These are phyloP conservation scores for Lichtheimia ornata DNA, from an alignment of 371 early-diverging fungal genomes.

Conservation along the genomic window DNA sequence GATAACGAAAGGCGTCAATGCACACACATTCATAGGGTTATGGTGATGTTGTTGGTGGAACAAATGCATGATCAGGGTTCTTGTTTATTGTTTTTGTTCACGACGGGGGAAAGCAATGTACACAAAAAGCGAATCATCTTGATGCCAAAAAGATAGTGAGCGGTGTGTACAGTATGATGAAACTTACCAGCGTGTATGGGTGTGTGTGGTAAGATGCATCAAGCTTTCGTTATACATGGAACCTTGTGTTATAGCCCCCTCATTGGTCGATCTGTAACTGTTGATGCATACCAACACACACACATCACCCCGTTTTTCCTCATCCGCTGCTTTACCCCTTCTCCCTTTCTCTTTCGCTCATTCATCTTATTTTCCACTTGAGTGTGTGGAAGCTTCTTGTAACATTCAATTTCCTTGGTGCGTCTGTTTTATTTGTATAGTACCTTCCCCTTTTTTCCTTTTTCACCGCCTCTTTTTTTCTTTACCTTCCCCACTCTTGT, in stretches of 20 bases:
- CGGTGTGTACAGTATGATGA: no score
- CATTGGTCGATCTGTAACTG: no score
- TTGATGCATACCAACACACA: no score
- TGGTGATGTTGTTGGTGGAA: background rate
- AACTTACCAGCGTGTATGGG: no score
- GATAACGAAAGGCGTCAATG: no score
- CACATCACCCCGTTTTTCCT: conserved; percentile 7
- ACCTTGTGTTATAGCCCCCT: no score
- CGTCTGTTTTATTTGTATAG: background rate
- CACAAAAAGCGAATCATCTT: no score
- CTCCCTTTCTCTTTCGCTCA: conserved; percentile 1
- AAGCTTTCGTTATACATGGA: no score
- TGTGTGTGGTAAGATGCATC: no score
- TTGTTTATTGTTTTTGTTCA: conserved; percentile 5
- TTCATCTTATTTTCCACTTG: conserved; percentile 7
- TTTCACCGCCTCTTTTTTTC: conserved; percentile 10
- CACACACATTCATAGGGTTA: no score
- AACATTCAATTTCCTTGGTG: background rate
- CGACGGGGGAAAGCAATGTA: no score
- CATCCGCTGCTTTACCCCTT: conserved; percentile 6
- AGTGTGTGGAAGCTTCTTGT: conserved; percentile 12
- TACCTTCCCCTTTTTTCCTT: conserved; percentile 6
- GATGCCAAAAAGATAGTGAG: no score
- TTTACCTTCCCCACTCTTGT: conserved; percentile 11
- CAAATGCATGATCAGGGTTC: background rate